Percentiles rank a stretch among this genome's conserved stretches.
phyloP scores from a whole-genome alignment of 805 yeast species.

The Alloascoidea africana region DNA sequence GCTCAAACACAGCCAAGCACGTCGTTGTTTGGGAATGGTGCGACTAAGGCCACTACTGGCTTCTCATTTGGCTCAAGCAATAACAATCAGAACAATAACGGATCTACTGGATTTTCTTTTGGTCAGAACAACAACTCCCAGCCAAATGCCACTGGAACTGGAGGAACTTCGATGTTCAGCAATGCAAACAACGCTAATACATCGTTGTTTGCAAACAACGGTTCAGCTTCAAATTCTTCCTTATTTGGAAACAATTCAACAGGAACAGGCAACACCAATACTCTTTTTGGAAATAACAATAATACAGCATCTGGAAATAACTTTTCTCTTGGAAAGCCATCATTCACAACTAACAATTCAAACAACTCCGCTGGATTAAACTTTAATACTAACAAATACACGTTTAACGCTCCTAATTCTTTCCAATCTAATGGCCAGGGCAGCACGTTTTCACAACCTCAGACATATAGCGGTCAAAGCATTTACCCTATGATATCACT shows the following conservation, averaged over 20 bases:
- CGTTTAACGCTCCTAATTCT: neutral
- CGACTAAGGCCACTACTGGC: neutral
- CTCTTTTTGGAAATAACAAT: neutral
- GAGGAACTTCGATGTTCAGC: too few relatives aligned
- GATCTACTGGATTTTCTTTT: neutral
- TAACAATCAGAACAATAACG: neutral
- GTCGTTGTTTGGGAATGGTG: too few relatives aligned
- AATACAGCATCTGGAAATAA: constrained; percentile 8
- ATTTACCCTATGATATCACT: neutral
- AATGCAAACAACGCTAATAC: too few relatives aligned
- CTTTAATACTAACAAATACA: neutral
- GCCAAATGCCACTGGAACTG: neutral
- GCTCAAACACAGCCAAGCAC: constrained; percentile 6
- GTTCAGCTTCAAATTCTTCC: too few relatives aligned
- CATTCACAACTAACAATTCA: constrained; percentile 1
- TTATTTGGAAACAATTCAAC: neutral
- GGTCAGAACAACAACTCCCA: neutral
- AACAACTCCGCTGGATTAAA: neutral
- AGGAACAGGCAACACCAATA: too few relatives aligned
- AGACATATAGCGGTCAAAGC: neutral
- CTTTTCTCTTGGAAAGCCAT: constrained; percentile 1
- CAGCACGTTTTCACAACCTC: neutral
- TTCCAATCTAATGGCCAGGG: too few relatives aligned
- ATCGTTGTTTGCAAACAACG: too few relatives aligned
- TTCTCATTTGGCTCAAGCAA: neutral